Base-by-base conservation (phyloP, 805 yeast species). In the Saccharomyces cerevisiae region DNA sequence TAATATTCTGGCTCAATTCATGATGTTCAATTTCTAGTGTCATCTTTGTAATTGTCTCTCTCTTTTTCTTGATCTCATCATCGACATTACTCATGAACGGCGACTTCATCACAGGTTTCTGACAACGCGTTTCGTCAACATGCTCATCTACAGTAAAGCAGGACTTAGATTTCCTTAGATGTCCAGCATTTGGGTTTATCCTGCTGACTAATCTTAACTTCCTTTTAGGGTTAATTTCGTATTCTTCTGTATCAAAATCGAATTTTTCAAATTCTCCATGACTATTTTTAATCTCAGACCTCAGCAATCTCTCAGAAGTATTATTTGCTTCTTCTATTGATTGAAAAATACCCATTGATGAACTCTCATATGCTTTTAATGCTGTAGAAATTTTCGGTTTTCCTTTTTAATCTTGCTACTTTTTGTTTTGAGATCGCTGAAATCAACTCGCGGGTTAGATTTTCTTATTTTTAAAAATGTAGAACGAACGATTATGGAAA, bases 171-270 rank as follows among this genome's bases (percentile, higher is more conserved):
- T 27, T n/a, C 50, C 32, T 13, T 13, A 41, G 26, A 5, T 50
- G 24, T 6, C 29, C 22, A 6, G 31, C 24, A 14, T 29, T 14
- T 13, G 55, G 52, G 6, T 36, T 30, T 6, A 53, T 58, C 27
- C 59, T 52, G 21, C 53, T 49, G 6, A 51, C 53, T 9, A 65
- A 46, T 41, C 55, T 54, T 14, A 66, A 55, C 29, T 51, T 49
- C 22, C 53, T 48, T 17, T 50, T 50, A 11, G 64, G 60, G 47
- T 62, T 52, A 21, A 67, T 57, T 21, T 63, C 66, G 51, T 52
- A 59, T 53, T 61, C 68, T 30, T 55, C 56, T 9, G 57, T 56
- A 49, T 75, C 77, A 58, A 75, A 75, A 54, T 76, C 69, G 53
- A 70, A 74, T 52, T 64, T 62, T 11, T 68, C 70, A 47, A 59